phyloP scores from a whole-genome alignment of 2,329 filamentous ascomycete species.

The Stenocarpella maydis region DNA sequence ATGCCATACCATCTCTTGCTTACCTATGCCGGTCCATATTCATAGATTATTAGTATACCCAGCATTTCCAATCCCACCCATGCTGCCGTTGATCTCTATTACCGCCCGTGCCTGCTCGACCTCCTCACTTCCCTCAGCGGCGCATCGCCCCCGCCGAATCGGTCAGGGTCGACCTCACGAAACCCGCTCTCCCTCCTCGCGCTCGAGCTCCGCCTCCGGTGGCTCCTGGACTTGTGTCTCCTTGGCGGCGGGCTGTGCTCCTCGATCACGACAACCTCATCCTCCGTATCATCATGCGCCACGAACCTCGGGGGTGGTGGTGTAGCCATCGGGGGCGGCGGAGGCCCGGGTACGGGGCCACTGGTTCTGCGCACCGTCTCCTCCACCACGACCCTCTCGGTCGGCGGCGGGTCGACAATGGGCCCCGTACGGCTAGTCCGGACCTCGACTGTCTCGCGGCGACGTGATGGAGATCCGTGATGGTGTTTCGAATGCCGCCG shows the following conservation, averaged over 20 bases:
- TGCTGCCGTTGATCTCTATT: not conserved
- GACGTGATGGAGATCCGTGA: conserved; percentile 31
- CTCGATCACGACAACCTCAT: conserved; percentile 48
- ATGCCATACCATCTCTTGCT: conserved; percentile 4
- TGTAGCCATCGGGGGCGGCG: conserved; percentile 28
- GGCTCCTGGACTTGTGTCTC: conserved; percentile 38
- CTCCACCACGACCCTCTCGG: conserved; percentile 43
- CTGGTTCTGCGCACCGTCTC: conserved; percentile 38
- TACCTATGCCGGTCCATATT: not conserved
- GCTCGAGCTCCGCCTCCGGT: conserved; percentile 38
- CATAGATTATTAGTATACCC: conserved; percentile 9
- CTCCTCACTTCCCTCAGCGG: conserved; percentile 44
- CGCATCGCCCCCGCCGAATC: conserved; percentile 44
- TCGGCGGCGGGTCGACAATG: conserved; percentile 2
- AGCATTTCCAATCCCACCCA: not conserved
- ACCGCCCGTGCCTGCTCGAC: conserved; percentile 44
- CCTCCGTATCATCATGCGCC: conserved; percentile 39
- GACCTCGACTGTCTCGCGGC: conserved; percentile 43
- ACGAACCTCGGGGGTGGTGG: conserved; percentile 27
- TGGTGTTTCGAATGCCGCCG: conserved; percentile 36
- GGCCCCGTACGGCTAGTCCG: conserved; percentile 29
- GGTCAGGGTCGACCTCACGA: conserved; percentile 45
- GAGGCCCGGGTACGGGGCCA: conserved; percentile 31
- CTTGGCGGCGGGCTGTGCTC: conserved; percentile 43
- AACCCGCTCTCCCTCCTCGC: conserved; percentile 40